phyloP scores from a whole-genome alignment of 2,329 filamentous ascomycete species.

The Ophiocordyceps unilateralis region DNA sequence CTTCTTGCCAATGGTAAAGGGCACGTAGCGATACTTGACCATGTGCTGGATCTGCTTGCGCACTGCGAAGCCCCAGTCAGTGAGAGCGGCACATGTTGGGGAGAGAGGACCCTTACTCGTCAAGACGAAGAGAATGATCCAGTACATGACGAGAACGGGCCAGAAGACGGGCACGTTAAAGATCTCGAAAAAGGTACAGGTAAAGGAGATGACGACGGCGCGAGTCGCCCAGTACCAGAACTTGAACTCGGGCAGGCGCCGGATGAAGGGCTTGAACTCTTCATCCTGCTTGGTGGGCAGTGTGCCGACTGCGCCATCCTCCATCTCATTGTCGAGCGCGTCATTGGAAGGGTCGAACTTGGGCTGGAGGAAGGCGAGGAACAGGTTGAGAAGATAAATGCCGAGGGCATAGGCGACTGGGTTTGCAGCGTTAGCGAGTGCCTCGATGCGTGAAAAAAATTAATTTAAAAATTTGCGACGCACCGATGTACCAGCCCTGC shows the following conservation, averaged over 20 bases:
- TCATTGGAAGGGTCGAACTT: slow-evolving; percentile 98
- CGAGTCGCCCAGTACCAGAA: slow-evolving; percentile 96
- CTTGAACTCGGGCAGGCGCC: slow-evolving; percentile 95
- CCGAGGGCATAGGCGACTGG: slow-evolving; percentile 90
- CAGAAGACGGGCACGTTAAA: slow-evolving; percentile 98
- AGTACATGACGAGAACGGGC: slow-evolving; percentile 96
- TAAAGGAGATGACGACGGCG: slow-evolving; percentile 65
- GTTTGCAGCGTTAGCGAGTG: not conserved
- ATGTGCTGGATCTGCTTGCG: slow-evolving; percentile 99
- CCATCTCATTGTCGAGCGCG: slow-evolving; percentile 80
- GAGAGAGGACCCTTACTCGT: slow-evolving; percentile 50
- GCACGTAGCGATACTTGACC: slow-evolving; percentile 99
- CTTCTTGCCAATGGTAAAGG: slow-evolving; percentile 82
- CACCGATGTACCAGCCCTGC: slow-evolving; percentile 98
- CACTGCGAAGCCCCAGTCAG: slow-evolving; percentile 43
- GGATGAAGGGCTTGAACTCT: slow-evolving; percentile 94
- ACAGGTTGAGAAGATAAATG: slow-evolving; percentile 97
- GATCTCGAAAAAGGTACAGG: slow-evolving; percentile 82
- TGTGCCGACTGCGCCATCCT: slow-evolving; percentile 67
- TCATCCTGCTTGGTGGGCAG: slow-evolving; percentile 93
- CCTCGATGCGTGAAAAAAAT: not conserved
- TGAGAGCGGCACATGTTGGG: not conserved
- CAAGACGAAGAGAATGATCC: slow-evolving; percentile 88
- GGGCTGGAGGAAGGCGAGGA: slow-evolving; percentile 93
- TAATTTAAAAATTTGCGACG: slow-evolving; percentile 7